Conservation (phyloP, 2,329 filamentous ascomycete species). For the Erysiphe pulchra region DNA sequence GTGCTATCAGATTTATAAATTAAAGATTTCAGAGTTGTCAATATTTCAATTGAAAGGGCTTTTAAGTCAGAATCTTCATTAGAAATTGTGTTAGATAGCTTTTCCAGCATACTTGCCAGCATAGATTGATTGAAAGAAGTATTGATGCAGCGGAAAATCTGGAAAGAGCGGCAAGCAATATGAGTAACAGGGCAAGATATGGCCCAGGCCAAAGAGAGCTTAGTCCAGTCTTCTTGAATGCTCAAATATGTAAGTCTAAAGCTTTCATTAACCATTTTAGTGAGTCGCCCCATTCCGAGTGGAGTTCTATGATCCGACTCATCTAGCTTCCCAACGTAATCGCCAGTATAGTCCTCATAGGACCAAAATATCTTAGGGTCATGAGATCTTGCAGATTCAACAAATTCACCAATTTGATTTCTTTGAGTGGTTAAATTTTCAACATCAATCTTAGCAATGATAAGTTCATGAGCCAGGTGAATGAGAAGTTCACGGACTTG, state of each 20-base stretch:
- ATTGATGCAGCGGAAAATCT: constrained; percentile 84
- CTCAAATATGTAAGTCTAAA: constrained; percentile 67
- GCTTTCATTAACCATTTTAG: constrained; percentile 56
- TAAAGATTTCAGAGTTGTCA: constrained; percentile 79
- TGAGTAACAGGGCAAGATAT: constrained; percentile 91
- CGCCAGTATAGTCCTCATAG: constrained; percentile 55
- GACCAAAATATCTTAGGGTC: constrained; percentile 73
- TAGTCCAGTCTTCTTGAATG: constrained; percentile 77
- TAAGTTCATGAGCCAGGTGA: constrained; percentile 84
- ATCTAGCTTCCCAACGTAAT: constrained; percentile 40
- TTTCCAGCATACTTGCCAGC: constrained; percentile 88
- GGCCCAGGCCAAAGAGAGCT: constrained; percentile 77
- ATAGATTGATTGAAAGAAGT: constrained; percentile 78
- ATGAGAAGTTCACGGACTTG: constrained; percentile 95
- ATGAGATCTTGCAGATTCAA: constrained; percentile 65
- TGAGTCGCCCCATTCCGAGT: constrained; percentile 63
- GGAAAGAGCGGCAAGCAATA: constrained; percentile 87
- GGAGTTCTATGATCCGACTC: constrained; percentile 60
- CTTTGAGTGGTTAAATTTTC: constrained; percentile 34
- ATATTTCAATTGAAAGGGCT: constrained; percentile 91
- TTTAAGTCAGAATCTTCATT: constrained; percentile 88
- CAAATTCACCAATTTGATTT: constrained; percentile 59
- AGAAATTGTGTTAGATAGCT: constrained; percentile 88
- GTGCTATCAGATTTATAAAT: constrained; percentile 61
- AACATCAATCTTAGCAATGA: constrained; percentile 56